Evolutionary conservation across 2,329 filamentous ascomycete genomes (phyloP), one percentile per base, ranked within the genome.

Genomic region (Dothideomycetes sp.): DNA sequence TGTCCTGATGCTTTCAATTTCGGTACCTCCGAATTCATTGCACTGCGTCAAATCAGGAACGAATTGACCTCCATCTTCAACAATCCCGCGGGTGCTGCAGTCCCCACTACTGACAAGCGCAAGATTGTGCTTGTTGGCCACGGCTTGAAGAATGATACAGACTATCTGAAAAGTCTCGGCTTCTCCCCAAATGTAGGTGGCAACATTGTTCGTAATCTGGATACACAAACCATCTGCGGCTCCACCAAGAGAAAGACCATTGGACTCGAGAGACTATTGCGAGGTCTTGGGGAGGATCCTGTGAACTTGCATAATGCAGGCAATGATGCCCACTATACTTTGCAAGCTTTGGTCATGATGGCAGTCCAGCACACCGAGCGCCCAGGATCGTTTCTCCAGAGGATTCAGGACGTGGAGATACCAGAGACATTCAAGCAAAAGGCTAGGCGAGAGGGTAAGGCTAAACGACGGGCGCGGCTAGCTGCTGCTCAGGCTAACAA

Each of bases 1-100:
- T 53, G 52, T 41, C 46, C 51, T 10, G 48, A 52, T 17, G 35
- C 40, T 3, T 56, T 56, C 44, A 43, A 48, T 31, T 55, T 55
- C 36, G 52, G 52, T 3, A 19, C 34, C 3, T 53, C 45, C 5
- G 42, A 45, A 11, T 43, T 46, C 37, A 44, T 54, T 11, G 15
- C 42, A 3, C 36, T 46, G 1, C 19, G 15, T 17, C 38, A 45
- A 5, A 41, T 50, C 24, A 44, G 45, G 32, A 16, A 14, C 11
- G 31, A 42, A 19, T 42, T 49, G 9, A 41, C 43, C 4, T 27
- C 42, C 8, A 9, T 50, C 7, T 38, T 38, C 11, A 18, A 34
- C 10, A 36, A 43, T 5, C 33, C 38, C 5, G 33, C 37, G 1
- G n/a, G 31, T 4, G 19, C 11, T 11, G 24, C 31, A 11, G 10